phyloP scores from a whole-genome alignment of 2,329 filamentous ascomycete genomes.

The Aspergillus chevalieri region DNA sequence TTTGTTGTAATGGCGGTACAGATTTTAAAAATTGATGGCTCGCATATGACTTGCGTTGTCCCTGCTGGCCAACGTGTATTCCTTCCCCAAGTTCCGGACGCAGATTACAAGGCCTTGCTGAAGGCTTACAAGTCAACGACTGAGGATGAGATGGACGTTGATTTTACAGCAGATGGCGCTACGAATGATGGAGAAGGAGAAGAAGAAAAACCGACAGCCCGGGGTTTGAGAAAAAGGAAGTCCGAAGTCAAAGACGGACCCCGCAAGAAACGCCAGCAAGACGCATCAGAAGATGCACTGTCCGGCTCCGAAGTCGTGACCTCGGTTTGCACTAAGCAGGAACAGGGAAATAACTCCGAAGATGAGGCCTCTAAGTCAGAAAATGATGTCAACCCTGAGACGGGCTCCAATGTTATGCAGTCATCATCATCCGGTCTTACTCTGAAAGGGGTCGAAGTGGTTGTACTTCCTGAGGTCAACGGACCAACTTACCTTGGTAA shows the following conservation, averaged over 20 bases:
- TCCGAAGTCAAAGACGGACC: conserved; percentile 3
- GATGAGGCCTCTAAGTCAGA: neutral
- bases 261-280: conserved; percentile 1
- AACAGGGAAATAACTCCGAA: neutral
- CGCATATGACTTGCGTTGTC: conserved; percentile 31
- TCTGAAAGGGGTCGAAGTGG: conserved; percentile 9
- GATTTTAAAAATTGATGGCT: conserved; percentile 30
- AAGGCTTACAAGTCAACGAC: neutral
- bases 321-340: too few species aligned
- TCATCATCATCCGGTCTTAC: conserved; percentile 1
- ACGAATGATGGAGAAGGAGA: neutral
- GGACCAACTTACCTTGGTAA: conserved; percentile 23
- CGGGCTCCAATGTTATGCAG: neutral
- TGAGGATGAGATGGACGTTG: neutral
- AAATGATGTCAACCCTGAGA: neutral
- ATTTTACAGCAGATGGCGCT: neutral
- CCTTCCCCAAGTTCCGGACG: conserved; percentile 12
- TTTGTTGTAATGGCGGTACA: conserved; percentile 6
- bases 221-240: conserved; percentile 10
- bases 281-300: conserved; percentile 1
- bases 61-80: conserved; percentile 35
- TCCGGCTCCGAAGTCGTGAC: neutral
- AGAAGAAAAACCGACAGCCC: neutral
- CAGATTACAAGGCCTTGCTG: neutral
- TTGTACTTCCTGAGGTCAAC: conserved; percentile 24